A percentile compares a stretch with the other conserved stretches of the same genome.
Evolutionary conservation across 495 filamentous ascomycete species (phyloP).

Genomic region (Penicillium flavigenum): DNA sequence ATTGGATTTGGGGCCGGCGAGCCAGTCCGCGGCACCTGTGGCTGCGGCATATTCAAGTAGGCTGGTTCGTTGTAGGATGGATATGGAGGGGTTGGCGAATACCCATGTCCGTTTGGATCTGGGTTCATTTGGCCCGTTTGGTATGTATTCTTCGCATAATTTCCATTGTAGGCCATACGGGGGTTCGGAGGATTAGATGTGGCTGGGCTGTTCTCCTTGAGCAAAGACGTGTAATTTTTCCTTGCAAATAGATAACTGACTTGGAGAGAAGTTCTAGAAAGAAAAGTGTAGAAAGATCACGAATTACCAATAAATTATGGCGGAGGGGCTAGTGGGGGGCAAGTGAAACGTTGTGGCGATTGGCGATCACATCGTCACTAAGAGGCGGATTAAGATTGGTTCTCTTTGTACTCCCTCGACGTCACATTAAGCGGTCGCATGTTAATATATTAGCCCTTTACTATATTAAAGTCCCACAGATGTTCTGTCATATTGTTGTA

Average conservation of each 20-base stretch:
- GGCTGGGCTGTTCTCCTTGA: not conserved
- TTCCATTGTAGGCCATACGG: conserved; percentile 45
- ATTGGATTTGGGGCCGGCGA: conserved; percentile 25
- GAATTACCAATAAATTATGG: conserved; percentile 2
- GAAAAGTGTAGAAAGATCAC: conserved; percentile 1
- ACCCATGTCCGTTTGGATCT: conserved; percentile 25
- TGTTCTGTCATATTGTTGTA: conserved; percentile 12
- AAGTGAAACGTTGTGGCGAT: conserved; percentile 14
- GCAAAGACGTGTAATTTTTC: not conserved
- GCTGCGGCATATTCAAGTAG: conserved; percentile 44
- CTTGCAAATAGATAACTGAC: not conserved
- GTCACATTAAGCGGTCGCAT: conserved; percentile 6
- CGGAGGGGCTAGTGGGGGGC: conserved; percentile 12
- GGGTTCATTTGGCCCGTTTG: conserved; percentile 30
- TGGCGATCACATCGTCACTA: conserved; percentile 11
- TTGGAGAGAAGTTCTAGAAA: conserved; percentile 8
- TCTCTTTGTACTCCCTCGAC: conserved; percentile 13
- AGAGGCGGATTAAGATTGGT: not conserved
- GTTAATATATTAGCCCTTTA: not conserved
- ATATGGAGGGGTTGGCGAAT: conserved; percentile 34
- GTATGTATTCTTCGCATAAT: conserved; percentile 30
- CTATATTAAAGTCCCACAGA: conserved; percentile 8
- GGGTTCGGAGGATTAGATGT: not conserved
- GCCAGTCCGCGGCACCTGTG: conserved; percentile 31
- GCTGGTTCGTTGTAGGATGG: conserved; percentile 37